Evolutionary conservation across 768 basidiomycete species (phyloP).

Genomic region (Paxillus ammoniavirescens): DNA sequence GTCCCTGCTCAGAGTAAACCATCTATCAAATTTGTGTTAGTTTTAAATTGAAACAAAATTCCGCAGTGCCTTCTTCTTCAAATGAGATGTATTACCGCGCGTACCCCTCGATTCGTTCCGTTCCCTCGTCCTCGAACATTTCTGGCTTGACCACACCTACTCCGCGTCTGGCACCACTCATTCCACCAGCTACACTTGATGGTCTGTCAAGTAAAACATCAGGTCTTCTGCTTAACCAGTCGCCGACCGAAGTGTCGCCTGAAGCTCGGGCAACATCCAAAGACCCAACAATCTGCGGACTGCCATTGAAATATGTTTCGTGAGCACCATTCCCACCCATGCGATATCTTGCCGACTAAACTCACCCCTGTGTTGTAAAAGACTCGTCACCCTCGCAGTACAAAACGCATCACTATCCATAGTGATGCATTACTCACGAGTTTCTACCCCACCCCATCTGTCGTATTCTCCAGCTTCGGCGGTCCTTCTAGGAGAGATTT

Average conservation of each 20-base stretch:
- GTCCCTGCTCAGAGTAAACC: conserved; percentile 21
- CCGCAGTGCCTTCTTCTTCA: conserved; percentile 31
- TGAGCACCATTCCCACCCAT: conserved; percentile 37
- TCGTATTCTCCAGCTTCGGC: conserved; percentile 94
- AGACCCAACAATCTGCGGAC: conserved; percentile 59
- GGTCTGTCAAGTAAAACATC: conserved; percentile 41
- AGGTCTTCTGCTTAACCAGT: conserved; percentile 34
- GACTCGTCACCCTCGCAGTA: conserved; percentile 82
- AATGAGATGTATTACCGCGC: conserved; percentile 65
- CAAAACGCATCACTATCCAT: conserved; percentile 96
- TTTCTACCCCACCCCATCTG: conserved; percentile 71
- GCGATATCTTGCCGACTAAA: not conserved
- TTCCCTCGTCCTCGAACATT: conserved; percentile 40
- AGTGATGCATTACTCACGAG: conserved; percentile 98
- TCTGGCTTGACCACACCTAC: conserved; percentile 18
- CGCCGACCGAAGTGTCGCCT: conserved; percentile 32
- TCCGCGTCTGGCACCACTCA: conserved; percentile 50
- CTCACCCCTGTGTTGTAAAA: conserved; percentile 25
- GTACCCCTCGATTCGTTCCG: conserved; percentile 53
- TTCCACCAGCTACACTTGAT: conserved; percentile 46
- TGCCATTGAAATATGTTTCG: conserved; percentile 83
- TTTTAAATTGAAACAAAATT: conserved; percentile 13
- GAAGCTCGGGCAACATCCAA: conserved; percentile 24
- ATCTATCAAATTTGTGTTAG: conserved; percentile 1
- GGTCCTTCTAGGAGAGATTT: conserved; percentile 89